A percentile compares a stretch with the other conserved stretches of the same genome.
Evolutionary conservation across 129 eudicot species (phyloP).

Genomic region (Oenanthe sinensis): DNA sequence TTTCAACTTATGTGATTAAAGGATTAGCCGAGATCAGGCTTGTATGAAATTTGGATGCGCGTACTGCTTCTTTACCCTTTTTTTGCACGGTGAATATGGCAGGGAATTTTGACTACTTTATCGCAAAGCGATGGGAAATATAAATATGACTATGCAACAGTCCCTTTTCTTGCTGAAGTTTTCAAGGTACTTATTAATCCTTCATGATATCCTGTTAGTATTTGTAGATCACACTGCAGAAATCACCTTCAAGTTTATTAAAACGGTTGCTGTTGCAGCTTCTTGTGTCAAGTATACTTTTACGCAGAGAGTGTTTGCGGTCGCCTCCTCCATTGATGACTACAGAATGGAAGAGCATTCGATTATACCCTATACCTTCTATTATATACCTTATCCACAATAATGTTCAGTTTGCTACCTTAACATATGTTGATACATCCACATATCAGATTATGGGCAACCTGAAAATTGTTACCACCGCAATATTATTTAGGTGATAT

Average conservation of each 20-base stretch:
- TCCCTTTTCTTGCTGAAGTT: conserved; percentile 97
- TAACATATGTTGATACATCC: conserved; percentile 80
- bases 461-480: conserved; percentile 74
- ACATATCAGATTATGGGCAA: conserved; percentile 86
- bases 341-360: conserved; percentile 67
- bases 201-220: not conserved
- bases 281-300: conserved; percentile 52
- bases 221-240: not conserved
- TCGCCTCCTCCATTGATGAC: conserved; percentile 73
- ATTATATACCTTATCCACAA: conserved; percentile 83
- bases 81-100: conserved; percentile 17
- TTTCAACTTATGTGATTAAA: not conserved
- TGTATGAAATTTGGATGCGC: not conserved
- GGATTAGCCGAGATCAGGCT: not conserved
- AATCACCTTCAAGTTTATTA: conserved; percentile 5
- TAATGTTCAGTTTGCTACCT: conserved; percentile 82
- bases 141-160: conserved; percentile 90
- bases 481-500: conserved; percentile 57
- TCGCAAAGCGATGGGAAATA: conserved; percentile 89
- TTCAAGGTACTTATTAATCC: conserved; percentile 57
- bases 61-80: not conserved
- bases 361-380: conserved; percentile 78
- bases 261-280: conserved; percentile 38
- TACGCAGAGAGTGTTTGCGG: conserved; percentile 57
- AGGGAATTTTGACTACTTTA: conserved; percentile 93